Evolutionary conservation across 768 basidiomycete genomes (phyloP).

Genomic region (Boletus vinaceobasis): DNA sequence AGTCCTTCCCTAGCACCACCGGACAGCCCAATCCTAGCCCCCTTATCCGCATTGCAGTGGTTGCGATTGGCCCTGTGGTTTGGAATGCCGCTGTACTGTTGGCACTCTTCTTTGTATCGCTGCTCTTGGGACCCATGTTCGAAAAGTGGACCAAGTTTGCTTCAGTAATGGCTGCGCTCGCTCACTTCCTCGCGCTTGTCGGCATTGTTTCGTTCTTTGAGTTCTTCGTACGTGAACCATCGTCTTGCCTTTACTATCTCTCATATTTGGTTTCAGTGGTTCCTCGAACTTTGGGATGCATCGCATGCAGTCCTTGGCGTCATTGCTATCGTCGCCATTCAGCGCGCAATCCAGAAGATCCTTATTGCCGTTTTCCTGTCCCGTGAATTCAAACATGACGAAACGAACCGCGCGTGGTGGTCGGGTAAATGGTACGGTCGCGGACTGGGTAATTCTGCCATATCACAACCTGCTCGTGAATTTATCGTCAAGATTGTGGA

Average conservation of each 20-base stretch:
- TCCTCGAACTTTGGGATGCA: constrained; percentile 94
- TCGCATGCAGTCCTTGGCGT: constrained; percentile 94
- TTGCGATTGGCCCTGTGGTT: constrained; percentile 89
- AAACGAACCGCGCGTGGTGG: constrained; percentile 99
- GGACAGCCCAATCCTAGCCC: constrained; percentile 75
- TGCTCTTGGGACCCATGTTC: constrained; percentile 90
- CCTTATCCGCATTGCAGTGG: constrained; percentile 82
- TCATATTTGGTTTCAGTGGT: constrained; percentile 59
- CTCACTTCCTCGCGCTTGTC: constrained; percentile 77
- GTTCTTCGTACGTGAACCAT: constrained; percentile 70
- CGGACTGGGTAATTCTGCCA: constrained; percentile 84
- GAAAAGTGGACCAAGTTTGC: constrained; percentile 84
- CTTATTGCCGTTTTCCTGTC: constrained; percentile 92
- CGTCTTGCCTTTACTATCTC: constrained; percentile 31
- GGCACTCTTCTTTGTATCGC: constrained; percentile 83
- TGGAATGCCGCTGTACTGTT: constrained; percentile 92
- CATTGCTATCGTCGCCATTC: constrained; percentile 84
- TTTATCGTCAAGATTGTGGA: constrained; percentile 98
- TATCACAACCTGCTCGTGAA: constrained; percentile 95
- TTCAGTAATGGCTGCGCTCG: constrained; percentile 87
- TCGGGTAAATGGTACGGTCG: constrained; percentile 97
- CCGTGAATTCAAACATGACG: constrained; percentile 97
- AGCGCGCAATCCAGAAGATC: constrained; percentile 91
- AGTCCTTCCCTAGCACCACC: constrained; percentile 71
- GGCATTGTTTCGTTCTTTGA: constrained; percentile 91